Evolutionary conservation across 495 filamentous ascomycete species (phyloP).

Genomic region (Penicillium diatomitis): DNA sequence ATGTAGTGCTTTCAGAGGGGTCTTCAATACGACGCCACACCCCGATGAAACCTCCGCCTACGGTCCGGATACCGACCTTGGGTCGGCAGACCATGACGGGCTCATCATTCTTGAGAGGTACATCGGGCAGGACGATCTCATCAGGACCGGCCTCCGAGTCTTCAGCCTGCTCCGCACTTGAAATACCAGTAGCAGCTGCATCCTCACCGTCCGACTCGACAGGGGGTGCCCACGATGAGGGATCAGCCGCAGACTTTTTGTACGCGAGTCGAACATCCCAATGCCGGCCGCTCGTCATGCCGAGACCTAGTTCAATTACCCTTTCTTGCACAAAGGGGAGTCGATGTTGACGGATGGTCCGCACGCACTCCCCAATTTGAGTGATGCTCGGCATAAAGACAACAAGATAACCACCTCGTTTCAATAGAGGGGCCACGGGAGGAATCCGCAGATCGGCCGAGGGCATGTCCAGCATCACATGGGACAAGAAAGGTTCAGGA

Average conservation of each 20-base stretch:
- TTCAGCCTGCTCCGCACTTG: slow-evolving; percentile 5
- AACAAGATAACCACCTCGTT: slow-evolving; percentile 50
- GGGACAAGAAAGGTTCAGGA: slow-evolving; percentile 52
- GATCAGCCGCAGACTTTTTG: slow-evolving; percentile 36
- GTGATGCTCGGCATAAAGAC: slow-evolving; percentile 71
- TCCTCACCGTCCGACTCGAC: slow-evolving; percentile 8
- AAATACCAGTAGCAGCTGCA: neutral
- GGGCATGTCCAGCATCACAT: slow-evolving; percentile 65
- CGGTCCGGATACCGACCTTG: slow-evolving; percentile 50
- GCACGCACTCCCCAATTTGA: slow-evolving; percentile 57
- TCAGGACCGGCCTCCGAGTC: neutral
- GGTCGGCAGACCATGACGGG: slow-evolving; percentile 59
- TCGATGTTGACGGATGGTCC: slow-evolving; percentile 37
- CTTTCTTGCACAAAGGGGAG: slow-evolving; percentile 51
- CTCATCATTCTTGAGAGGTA: slow-evolving; percentile 24
- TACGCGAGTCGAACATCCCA: slow-evolving; percentile 57
- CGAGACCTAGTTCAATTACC: slow-evolving; percentile 55
- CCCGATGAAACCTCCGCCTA: slow-evolving; percentile 65
- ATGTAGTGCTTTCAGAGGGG: neutral
- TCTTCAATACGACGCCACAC: slow-evolving; percentile 50
- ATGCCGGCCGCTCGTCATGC: slow-evolving; percentile 45
- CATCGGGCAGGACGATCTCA: slow-evolving; percentile 2
- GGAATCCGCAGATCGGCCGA: slow-evolving; percentile 48
- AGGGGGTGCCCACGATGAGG: slow-evolving; percentile 24
- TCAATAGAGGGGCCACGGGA: slow-evolving; percentile 47